A percentile compares a stretch with the other conserved stretches of the same genome.
phyloP scores from a whole-genome alignment of 1,284 basidiomycete genomes.

The Albatrellus sp. region DNA sequence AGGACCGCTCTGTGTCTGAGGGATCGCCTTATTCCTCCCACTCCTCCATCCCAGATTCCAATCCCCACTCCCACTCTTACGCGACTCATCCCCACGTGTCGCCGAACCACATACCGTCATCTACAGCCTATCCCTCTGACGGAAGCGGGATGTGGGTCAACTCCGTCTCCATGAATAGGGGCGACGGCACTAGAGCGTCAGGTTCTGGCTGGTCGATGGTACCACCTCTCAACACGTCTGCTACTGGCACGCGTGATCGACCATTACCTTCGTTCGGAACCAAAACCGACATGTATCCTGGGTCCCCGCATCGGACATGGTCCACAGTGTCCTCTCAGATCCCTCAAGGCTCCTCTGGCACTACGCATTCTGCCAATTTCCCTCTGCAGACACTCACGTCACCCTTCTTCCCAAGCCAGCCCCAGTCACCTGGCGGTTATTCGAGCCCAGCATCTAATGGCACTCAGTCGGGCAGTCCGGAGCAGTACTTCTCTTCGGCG shows the following conservation, averaged over 20 bases:
- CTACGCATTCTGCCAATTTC: constrained; percentile 15
- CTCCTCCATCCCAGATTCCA: constrained; percentile 5
- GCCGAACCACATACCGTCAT: constrained; percentile 4
- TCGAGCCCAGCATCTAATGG: constrained; percentile 18
- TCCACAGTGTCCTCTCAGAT: constrained; percentile 17
- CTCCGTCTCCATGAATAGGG: constrained; percentile 1
- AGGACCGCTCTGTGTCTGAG: constrained; percentile 7
- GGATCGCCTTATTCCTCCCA: constrained; percentile 3
- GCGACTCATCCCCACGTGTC: constrained; percentile 3
- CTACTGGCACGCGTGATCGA: constrained; percentile 14
- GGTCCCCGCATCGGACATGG: constrained; percentile 18
- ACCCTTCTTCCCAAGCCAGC: constrained; percentile 30
- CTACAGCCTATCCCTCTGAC: constrained; percentile 5
- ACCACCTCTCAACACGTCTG: constrained; percentile 17
- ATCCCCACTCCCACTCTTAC: constrained; percentile 8
- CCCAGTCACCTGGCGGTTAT: constrained; percentile 14
- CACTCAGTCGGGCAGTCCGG: constrained; percentile 10
- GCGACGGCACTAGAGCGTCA: constrained; percentile 4
- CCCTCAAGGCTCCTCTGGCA: constrained; percentile 16
- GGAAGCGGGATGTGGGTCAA: constrained; percentile 5
- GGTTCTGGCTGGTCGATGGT: constrained; percentile 16
- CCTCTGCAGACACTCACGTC: constrained; percentile 24
- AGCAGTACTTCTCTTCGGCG: constrained; percentile 9
- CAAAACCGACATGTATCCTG: constrained; percentile 12
- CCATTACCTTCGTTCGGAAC: constrained; percentile 8